These are phyloP conservation scores for Zangia roseola DNA, from an alignment of 768 basidiomycete genomes.

Conservation along the genomic window DNA sequence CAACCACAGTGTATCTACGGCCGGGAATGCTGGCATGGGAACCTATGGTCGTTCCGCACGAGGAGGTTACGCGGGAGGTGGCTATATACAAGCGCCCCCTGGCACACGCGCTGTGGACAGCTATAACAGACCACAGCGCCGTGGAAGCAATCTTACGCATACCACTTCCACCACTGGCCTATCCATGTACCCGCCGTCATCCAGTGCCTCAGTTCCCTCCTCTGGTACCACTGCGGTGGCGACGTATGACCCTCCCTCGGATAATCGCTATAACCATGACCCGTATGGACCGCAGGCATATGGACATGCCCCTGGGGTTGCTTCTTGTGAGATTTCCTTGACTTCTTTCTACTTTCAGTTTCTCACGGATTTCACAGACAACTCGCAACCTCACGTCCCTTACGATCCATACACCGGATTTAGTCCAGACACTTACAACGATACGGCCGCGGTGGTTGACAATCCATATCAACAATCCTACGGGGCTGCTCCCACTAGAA, in stretches of 20 bases:
- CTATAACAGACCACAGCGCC: conserved; percentile 54
- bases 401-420: conserved; percentile 51
- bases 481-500: conserved; percentile 6
- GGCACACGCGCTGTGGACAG: conserved; percentile 76
- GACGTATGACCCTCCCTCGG: conserved; percentile 21
- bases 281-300: conserved; percentile 39
- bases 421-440: conserved; percentile 42
- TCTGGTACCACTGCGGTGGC: conserved; percentile 6
- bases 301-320: conserved; percentile 52
- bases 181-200: conserved; percentile 35
- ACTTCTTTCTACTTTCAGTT: neutral
- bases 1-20: conserved; percentile 23
- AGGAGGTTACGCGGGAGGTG: conserved; percentile 43
- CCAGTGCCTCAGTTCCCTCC: conserved; percentile 21
- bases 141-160: conserved; percentile 39
- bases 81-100: conserved; percentile 62
- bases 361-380: conserved; percentile 41
- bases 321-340: conserved; percentile 47
- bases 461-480: conserved; percentile 17
- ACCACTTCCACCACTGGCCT: conserved; percentile 42
- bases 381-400: conserved; percentile 48
- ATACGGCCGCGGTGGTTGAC: conserved; percentile 17
- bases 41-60: conserved; percentile 34
- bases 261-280: conserved; percentile 24
- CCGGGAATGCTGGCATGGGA: conserved; percentile 23